Base-by-base conservation (phyloP, 768 basidiomycete genomes). In the Porpolomopsis calyptriformis region DNA sequence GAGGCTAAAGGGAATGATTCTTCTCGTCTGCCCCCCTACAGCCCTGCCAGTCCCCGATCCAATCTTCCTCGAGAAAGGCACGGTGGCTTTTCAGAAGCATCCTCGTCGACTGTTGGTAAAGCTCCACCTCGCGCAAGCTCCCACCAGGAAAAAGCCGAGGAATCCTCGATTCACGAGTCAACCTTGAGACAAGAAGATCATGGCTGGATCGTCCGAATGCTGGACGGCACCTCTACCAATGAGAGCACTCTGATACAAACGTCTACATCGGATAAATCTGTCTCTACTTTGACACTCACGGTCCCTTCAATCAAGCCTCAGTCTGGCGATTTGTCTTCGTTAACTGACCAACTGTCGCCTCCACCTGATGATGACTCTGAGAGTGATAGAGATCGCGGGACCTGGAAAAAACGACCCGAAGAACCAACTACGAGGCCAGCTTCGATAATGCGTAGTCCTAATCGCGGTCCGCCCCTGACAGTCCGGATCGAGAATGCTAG, bases 21-120 rank as follows among this genome's bases (percentile, higher is more conserved):
- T 4, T 63, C 66, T 12, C 64, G 66, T 4, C 64, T 72, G 9
- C 78, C 82, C 22, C 78, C 81, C 40, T 75, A 74, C 29, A 84
- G 82, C 39, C 83, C 83, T 9, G 66, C 74, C 44, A 79, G 72
- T 50, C 71, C 74, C 6, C 63, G 66, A 23, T 60, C 63, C 41
- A 31, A 31, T 14, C 14, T 14, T 7, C 53, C 58, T 11, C 64
- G 64, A 29, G 57, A 69, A 24, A 62, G 58, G 49, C 55, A 55
- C 45, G 45, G 50, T 43, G 23, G 16, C 22, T 22, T 6, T 8
- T 16, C 45, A 4, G 45, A 46, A 19, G 56, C 57, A 40, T 58
- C 62, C 24, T 48, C 57, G 27, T 53, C 62, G 8, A 54, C 62
- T 33, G 52, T 55, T 1, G 23, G 37, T 12, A 35, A 29, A 25